phyloP scores from a whole-genome alignment of 129 eudicot species.

The Flaveria robusta region DNA sequence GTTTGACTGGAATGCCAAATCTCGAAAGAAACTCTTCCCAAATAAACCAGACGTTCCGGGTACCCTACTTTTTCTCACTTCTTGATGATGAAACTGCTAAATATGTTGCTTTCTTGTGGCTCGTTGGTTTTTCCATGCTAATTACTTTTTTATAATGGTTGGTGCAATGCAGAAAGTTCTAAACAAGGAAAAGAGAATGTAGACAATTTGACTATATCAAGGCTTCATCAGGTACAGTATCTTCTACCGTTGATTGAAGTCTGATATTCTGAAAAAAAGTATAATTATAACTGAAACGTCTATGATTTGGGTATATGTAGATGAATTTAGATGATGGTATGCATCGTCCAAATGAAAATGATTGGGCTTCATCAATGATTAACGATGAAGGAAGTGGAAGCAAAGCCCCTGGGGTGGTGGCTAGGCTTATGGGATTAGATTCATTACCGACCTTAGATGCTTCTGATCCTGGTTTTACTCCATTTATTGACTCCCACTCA shows the following conservation, averaged over 20 bases:
- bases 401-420: constrained; percentile 97
- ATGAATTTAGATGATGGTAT: constrained; percentile 52
- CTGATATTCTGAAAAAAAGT: neutral
- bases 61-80: constrained; percentile 22
- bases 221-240: constrained; percentile 54
- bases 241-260: neutral
- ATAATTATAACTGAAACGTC: constrained; percentile 20
- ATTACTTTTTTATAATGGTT: neutral
- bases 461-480: constrained; percentile 51
- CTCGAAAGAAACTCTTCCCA: constrained; percentile 88
- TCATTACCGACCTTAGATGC: constrained; percentile 67
- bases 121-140: constrained; percentile 2
- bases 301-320: constrained; percentile 38
- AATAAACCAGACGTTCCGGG: constrained; percentile 74
- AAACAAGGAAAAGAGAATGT: constrained; percentile 71
- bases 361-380: constrained; percentile 58
- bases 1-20: constrained; percentile 98
- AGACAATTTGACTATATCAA: constrained; percentile 45
- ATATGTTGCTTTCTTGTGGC: neutral
- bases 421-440: constrained; percentile 97
- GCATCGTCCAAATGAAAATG: constrained; percentile 44
- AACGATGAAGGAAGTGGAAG: constrained; percentile 60
- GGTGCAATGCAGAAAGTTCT: constrained; percentile 52
- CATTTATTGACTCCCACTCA: constrained; percentile 51
- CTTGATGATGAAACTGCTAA: neutral